Evolutionary conservation across 2,329 filamentous ascomycete genomes (phyloP).

Genomic region (Stachybotrys chlorohalonatus): DNA sequence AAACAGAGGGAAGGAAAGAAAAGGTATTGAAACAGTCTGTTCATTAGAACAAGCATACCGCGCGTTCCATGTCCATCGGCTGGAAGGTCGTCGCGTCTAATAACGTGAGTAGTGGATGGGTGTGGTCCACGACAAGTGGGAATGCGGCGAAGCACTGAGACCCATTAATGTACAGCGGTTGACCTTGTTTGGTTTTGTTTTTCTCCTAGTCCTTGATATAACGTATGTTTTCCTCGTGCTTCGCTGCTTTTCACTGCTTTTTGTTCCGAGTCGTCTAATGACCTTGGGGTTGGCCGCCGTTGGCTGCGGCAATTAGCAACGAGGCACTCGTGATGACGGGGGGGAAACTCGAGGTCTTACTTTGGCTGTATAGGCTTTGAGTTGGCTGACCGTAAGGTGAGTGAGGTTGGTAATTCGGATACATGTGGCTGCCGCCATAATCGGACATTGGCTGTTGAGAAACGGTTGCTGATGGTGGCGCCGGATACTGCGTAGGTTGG

Average conservation of each 20-base stretch:
- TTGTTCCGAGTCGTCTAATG: slow-evolving; percentile 12
- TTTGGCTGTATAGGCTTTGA: slow-evolving; percentile 52
- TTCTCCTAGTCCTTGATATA: slow-evolving; percentile 8
- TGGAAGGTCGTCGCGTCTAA: neutral
- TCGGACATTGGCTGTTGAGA: slow-evolving; percentile 44
- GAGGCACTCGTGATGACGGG: neutral
- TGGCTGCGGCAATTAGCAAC: slow-evolving; percentile 16
- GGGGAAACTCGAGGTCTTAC: slow-evolving; percentile 24
- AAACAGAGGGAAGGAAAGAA: neutral
- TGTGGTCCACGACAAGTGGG: neutral
- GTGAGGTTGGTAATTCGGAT: slow-evolving; percentile 47
- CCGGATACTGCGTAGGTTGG: slow-evolving; percentile 56
- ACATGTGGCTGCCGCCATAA: slow-evolving; percentile 46
- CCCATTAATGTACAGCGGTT: neutral
- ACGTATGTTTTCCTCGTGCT: neutral
- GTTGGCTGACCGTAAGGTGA: slow-evolving; percentile 49
- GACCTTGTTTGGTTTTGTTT: slow-evolving; percentile 8
- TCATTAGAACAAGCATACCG: neutral
- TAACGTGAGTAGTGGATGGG: neutral
- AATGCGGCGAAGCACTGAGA: neutral
- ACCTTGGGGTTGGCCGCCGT: slow-evolving; percentile 23
- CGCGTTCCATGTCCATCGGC: neutral
- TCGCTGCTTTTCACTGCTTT: neutral
- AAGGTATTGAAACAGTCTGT: neutral
- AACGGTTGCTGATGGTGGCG: slow-evolving; percentile 46